Evolutionary conservation across 768 basidiomycete genomes (phyloP), one percentile per base, ranked within the genome.

Genomic region (Kwoniella shandongensis): DNA sequence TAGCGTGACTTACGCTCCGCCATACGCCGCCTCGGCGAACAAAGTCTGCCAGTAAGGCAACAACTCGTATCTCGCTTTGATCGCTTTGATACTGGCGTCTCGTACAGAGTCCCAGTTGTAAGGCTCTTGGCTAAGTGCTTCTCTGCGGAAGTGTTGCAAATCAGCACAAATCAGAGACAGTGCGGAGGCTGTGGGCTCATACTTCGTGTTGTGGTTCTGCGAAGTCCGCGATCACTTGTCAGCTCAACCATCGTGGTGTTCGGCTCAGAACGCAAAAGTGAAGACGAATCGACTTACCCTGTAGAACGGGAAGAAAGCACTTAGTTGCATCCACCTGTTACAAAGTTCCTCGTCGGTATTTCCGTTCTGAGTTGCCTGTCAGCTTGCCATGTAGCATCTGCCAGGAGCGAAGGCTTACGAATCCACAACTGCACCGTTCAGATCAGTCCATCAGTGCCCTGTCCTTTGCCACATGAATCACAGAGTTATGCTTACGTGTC

Each of bases 241-340:
- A 61, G 54, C 32, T 41, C 11, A 39, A 17, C 25, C 18, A 17
- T 41, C 32, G 22, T 38, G 29, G 32, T 32, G 32, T 32, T 13
- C 13, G 13, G 32, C 32, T 6, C 32, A 13, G 32, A 6, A 32
- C 32, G 32, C 32, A 13, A 32, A 6, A 6, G 32, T 32, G 32
- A 32, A n/a, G n/a, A n/a, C n/a, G n/a, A n/a, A n/a, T n/a, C n/a
- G n/a, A 49, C 51, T 30, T 39, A 45, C 51, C 41, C 88, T 80
- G 74, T 84, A 89, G 80, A 91, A 91, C 4, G 88, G 88, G 25
- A 82, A 81, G 72, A 90, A 90, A 1, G 88, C 88, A 2, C 86
- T 81, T n/a, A 89, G 81, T 72, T 86, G 85, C 88, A 88, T 89
- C 89, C 89, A 91, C 17, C 89, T 82, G 60, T 85, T 85, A 76